Conservation (phyloP, 164 flowering plant genomes). For the Chimonanthus praecox region DNA sequence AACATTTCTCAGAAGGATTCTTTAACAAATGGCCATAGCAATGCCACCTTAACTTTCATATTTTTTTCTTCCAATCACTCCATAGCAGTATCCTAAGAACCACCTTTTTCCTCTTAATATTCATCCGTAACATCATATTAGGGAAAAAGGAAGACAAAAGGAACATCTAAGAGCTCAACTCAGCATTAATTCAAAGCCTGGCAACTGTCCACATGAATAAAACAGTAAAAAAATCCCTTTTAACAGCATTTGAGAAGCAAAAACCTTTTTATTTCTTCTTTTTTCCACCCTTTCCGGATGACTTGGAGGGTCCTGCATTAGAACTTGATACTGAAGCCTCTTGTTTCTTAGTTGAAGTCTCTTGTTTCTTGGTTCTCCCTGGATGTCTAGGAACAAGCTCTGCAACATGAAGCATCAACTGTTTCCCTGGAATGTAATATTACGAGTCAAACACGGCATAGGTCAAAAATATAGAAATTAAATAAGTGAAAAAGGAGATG, state of each 20-base stretch:
- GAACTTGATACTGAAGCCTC: slow-evolving; percentile 35
- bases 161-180: no score
- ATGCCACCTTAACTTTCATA: no score
- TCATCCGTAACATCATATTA: no score
- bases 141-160: no score
- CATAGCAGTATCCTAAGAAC: no score
- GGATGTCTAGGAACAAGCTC: slow-evolving; percentile 86
- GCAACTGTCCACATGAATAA: no score
- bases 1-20: no score
- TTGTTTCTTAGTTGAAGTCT: not conserved
- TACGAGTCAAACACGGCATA: not conserved
- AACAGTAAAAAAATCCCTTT: not conserved
- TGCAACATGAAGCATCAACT: slow-evolving; percentile 74
- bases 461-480: not conserved
- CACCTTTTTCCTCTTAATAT: no score
- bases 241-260: not conserved
- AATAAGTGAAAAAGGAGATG: not conserved
- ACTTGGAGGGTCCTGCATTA: slow-evolving; percentile 45
- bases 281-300: slow-evolving; percentile 53
- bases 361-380: slow-evolving; percentile 46
- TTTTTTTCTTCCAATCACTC: no score
- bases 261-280: slow-evolving; percentile 44
- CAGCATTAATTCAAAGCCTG: no score
- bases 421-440: slow-evolving; percentile 56
- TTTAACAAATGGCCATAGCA: no score